phyloP scores from a whole-genome alignment of 192 early-diverging fungal genomes.

The Coemansia javaensis region DNA sequence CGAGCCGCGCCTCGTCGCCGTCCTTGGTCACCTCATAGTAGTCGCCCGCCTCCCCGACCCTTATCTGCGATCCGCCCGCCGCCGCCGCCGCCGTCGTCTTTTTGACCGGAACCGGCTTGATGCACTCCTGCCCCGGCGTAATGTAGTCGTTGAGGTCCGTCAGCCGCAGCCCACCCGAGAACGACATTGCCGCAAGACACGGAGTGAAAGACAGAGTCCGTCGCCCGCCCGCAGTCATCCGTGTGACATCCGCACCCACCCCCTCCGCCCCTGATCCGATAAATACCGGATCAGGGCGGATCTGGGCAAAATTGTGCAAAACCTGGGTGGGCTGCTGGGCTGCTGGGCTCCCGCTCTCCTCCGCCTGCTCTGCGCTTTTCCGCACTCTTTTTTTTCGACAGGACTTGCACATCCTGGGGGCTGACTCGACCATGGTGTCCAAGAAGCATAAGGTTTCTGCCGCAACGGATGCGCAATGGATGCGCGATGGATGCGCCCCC shows the following conservation, averaged over 20 bases:
- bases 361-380: too few relatives aligned
- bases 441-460: slow-evolving; percentile 45
- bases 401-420: too few relatives aligned
- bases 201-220: too few relatives aligned
- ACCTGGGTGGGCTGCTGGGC: too few relatives aligned
- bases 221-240: too few relatives aligned
- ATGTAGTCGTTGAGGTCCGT: slow-evolving; percentile 98
- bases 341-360: too few relatives aligned
- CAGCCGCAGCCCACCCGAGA: slow-evolving; percentile 80
- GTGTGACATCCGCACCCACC: too few relatives aligned
- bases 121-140: slow-evolving; percentile 93
- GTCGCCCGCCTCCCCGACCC: slow-evolving; percentile 67
- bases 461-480: slow-evolving; percentile 3
- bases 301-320: too few relatives aligned
- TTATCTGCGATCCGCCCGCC: slow-evolving; percentile 64
- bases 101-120: slow-evolving; percentile 85
- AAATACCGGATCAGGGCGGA: too few relatives aligned
- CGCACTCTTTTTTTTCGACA: too few relatives aligned
- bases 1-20: slow-evolving; percentile 79
- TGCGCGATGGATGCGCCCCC: not conserved
- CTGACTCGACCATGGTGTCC: slow-evolving; percentile 44
- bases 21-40: slow-evolving; percentile 90
- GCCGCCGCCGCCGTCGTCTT: too few relatives aligned
- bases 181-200: slow-evolving; percentile 65
- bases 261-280: too few relatives aligned